These are phyloP conservation scores for Komagataella phaffii DNA, from an alignment of 805 yeast species.

Conservation along the genomic window DNA sequence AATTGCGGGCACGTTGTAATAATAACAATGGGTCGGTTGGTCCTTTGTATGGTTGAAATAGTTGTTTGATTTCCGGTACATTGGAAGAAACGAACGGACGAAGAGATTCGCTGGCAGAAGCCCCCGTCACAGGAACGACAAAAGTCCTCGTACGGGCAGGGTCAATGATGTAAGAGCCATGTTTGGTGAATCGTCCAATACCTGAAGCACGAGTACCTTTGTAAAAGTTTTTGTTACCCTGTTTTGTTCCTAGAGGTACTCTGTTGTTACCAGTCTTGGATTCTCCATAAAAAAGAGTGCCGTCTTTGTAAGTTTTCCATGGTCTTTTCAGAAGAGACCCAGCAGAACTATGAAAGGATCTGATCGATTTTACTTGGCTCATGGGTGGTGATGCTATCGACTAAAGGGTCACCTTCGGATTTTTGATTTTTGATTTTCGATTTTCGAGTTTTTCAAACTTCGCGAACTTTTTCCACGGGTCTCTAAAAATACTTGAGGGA, in stretches of 20 bases:
- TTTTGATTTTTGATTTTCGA: not conserved
- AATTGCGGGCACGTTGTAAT: constrained; percentile 60
- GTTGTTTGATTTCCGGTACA: constrained; percentile 56
- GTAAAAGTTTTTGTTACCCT: constrained; percentile 87
- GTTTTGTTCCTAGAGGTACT: constrained; percentile 75
- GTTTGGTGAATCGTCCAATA: constrained; percentile 65
- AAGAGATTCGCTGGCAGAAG: constrained; percentile 22
- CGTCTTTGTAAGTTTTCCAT: constrained; percentile 79
- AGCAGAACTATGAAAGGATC: constrained; percentile 32
- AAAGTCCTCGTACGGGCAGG: constrained; percentile 85
- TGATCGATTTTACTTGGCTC: constrained; percentile 38
- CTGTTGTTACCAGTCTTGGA: constrained; percentile 75
- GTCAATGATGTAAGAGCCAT: constrained; percentile 65
- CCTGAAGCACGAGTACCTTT: constrained; percentile 97
- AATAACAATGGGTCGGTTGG: constrained; percentile 64
- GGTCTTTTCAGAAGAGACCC: constrained; percentile 54
- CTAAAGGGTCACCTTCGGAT: not conserved
- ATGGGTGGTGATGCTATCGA: no score
- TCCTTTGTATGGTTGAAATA: constrained; percentile 63
- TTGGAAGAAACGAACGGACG: constrained; percentile 71
- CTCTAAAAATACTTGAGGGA: not conserved
- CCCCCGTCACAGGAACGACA: constrained; percentile 51
- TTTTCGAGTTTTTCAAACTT: not conserved
- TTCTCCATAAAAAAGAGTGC: constrained; percentile 71
- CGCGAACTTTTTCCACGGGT: not conserved